Base-by-base conservation (phyloP, 345 rosid genomes). In the Dovyalis caffra region DNA sequence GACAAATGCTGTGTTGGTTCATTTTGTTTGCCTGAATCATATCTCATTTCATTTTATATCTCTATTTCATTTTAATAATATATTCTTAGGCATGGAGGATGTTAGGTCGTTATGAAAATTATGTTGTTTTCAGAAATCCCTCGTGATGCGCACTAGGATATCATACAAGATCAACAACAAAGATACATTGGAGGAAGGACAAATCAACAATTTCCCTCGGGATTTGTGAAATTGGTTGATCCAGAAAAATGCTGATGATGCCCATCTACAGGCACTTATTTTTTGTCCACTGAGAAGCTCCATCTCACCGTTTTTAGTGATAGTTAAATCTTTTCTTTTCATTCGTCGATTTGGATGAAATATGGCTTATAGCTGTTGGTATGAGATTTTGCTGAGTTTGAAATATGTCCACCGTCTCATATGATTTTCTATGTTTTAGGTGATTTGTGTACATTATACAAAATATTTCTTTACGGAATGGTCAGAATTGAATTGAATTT, bases 101-200 rank as follows among this genome's bases (percentile, higher is more conserved):
- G 0, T 71, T 49, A 65, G 65, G 47, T 69, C 58, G 26, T 69
- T 56, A 62, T 12, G 6, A 34, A 49, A 35, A 72, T 79, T 31
- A 32, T 83, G 35, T 79, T 53, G 69, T 78, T 87, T 80, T 67
- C 92, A 95, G 99, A 95, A 93, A 91, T 80, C 95, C 56, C 92
- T 93, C 62, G 89, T 95, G 78, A 93, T 95, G 98, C 93, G 98
- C 28, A 80, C 87, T 78, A 89, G 95, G 92, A 90, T 93, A 78
- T 88, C 94, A 33, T 95, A 95, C 89, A 93, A 93, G 85, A 53
- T 84, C 80, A 87, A 93, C 70, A 83, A 81, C 76, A 90, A 90
- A 83, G 97, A 90, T 83, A 83, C 83, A 61, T 76, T 95, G 83
- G 99, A 95, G 87, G 95, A 89, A 89, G 99, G 96, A 63, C 98